These are phyloP conservation scores for Paracorniculantispora psalliotae DNA, from an alignment of 2,329 filamentous ascomycete genomes.

Conservation along the genomic window DNA sequence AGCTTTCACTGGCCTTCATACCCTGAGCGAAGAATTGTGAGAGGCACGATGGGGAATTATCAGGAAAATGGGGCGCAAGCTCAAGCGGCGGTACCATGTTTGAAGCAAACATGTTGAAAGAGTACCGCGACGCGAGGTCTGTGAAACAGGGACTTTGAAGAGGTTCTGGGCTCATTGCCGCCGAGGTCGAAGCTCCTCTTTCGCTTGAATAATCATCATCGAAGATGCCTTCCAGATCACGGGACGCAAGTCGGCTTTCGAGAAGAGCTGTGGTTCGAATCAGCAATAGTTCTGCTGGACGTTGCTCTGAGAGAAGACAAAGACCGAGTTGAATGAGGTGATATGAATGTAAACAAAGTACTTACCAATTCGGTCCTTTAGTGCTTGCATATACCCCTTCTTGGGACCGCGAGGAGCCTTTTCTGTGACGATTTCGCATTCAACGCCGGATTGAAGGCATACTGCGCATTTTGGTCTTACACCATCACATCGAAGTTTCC, in stretches of 20 bases:
- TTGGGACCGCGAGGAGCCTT: conserved; percentile 12
- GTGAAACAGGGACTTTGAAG: background rate
- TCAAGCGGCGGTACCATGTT: background rate
- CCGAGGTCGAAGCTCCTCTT: background rate
- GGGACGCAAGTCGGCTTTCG: conserved; percentile 3
- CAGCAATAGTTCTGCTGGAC: too few relatives aligned
- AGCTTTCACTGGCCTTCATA: background rate
- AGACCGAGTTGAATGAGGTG: too few relatives aligned
- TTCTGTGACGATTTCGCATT: conserved; percentile 10
- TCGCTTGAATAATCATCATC: background rate
- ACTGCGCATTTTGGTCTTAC: conserved; percentile 11
- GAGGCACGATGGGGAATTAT: background rate
- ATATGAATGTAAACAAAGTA: too few relatives aligned
- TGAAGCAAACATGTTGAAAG: background rate
- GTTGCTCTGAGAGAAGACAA: too few relatives aligned
- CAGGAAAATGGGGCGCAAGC: background rate
- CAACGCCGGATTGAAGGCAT: conserved; percentile 6
- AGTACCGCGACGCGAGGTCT: background rate
- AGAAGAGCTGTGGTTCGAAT: conserved; percentile 1
- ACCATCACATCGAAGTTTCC: conserved; percentile 15
- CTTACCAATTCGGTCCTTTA: conserved; percentile 12
- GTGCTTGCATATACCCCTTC: conserved; percentile 13
- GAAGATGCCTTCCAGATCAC: background rate
- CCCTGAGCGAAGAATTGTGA: too few relatives aligned
- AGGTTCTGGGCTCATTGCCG: background rate